Evolutionary conservation across 2,329 filamentous ascomycete species (phyloP).

Genomic region (Exophiala calicioides): DNA sequence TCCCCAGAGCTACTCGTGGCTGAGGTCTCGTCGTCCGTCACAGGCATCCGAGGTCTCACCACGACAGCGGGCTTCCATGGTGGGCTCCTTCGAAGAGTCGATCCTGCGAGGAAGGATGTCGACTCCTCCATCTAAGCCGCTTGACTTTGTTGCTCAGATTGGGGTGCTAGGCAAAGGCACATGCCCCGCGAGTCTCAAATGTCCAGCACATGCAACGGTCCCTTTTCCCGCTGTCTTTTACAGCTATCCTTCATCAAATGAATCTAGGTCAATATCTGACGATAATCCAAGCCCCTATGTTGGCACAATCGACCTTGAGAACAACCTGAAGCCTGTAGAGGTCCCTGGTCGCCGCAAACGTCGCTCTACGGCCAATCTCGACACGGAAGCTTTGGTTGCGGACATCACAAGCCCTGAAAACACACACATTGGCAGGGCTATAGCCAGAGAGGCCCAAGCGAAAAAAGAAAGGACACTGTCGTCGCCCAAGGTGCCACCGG

Average conservation of each 20-base stretch:
- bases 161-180: slow-evolving; percentile 87
- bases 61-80: slow-evolving; percentile 88
- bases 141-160: slow-evolving; percentile 93
- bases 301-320: slow-evolving; percentile 86
- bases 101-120: slow-evolving; percentile 96
- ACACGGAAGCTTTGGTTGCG: slow-evolving; percentile 15
- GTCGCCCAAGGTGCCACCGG: slow-evolving; percentile 69
- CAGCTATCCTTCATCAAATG: slow-evolving; percentile 73
- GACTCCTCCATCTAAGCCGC: slow-evolving; percentile 85
- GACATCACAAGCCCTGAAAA: slow-evolving; percentile 25
- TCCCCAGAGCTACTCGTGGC: slow-evolving; percentile 54
- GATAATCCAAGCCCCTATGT: slow-evolving; percentile 96
- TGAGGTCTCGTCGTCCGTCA: slow-evolving; percentile 66
- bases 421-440: slow-evolving; percentile 30
- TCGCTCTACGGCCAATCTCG: slow-evolving; percentile 39
- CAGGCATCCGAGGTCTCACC: slow-evolving; percentile 73
- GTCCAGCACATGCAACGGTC: slow-evolving; percentile 85
- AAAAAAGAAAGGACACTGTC: slow-evolving; percentile 62
- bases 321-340: slow-evolving; percentile 62
- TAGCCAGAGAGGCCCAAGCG: slow-evolving; percentile 49
- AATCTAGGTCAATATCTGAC: slow-evolving; percentile 64
- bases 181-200: slow-evolving; percentile 80
- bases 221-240: slow-evolving; percentile 96
- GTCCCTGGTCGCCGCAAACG: slow-evolving; percentile 33
- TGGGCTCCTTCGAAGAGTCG: slow-evolving; percentile 96